phyloP scores from a whole-genome alignment of 2,329 filamentous ascomycete genomes.

The Penicillium sp. region DNA sequence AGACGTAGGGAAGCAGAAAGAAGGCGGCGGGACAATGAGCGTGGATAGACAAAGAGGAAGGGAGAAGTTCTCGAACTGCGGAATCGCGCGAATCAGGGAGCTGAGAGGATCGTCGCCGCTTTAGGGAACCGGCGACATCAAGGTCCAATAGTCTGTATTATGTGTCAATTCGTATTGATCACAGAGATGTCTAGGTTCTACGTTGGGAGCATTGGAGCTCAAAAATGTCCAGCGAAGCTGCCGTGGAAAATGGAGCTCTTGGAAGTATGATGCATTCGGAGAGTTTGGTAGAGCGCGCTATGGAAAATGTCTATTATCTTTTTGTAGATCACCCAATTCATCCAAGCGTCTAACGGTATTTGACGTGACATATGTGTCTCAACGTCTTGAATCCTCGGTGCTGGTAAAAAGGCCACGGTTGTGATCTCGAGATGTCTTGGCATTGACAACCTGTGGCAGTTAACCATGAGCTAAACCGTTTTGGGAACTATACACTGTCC shows the following conservation, averaged over 20 bases:
- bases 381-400: not conserved
- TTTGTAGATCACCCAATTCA: not conserved
- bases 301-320: not conserved
- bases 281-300: not conserved
- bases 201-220: constrained; percentile 1
- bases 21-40: constrained; percentile 13
- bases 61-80: constrained; percentile 23
- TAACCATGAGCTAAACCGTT: not conserved
- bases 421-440: constrained; percentile 2
- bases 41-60: constrained; percentile 20
- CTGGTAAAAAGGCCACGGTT: constrained; percentile 7
- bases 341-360: not conserved
- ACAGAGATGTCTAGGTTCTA: not conserved
- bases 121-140: constrained; percentile 17
- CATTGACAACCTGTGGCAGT: not conserved
- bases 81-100: constrained; percentile 22
- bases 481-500: constrained; percentile 3
- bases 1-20: constrained; percentile 7
- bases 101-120: constrained; percentile 24
- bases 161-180: not conserved
- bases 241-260: constrained; percentile 2
- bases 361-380: not conserved
- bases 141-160: not conserved
- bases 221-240: not conserved
- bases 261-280: constrained; percentile 5